These are phyloP conservation scores for Globisporangium sylvaticum DNA, from an alignment of 352 stramenopile genomes.

Conservation along the genomic window DNA sequence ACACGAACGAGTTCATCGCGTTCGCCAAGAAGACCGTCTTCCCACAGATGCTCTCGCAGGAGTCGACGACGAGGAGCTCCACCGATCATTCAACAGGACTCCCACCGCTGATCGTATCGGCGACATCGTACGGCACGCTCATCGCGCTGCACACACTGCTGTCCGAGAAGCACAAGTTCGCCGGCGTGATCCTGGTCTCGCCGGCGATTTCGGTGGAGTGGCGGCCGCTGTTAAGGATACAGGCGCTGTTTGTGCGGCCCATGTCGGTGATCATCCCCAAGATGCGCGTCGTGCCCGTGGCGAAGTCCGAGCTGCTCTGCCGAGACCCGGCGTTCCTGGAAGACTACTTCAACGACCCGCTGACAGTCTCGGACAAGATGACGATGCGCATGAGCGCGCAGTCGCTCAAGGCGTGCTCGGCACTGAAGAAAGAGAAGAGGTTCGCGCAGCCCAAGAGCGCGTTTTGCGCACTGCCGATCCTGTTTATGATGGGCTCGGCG, in stretches of 20 bases:
- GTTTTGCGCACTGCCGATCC: conserved; percentile 22
- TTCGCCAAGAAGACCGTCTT: conserved; percentile 8
- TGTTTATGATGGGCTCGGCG: conserved; percentile 36
- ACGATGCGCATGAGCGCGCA: conserved; percentile 35
- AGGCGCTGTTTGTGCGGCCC: conserved; percentile 8
- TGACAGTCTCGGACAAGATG: conserved; percentile 23
- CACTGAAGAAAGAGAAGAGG: conserved; percentile 22
- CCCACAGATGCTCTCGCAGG: not conserved
- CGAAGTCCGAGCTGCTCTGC: conserved; percentile 24
- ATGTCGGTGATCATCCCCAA: conserved; percentile 19
- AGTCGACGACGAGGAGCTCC: not conserved
- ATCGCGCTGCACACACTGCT: conserved; percentile 8
- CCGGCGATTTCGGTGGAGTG: conserved; percentile 6
- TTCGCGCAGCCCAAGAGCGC: conserved; percentile 23
- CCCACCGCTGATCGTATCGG: conserved; percentile 2
- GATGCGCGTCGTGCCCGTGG: conserved; percentile 22
- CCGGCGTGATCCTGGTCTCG: not conserved
- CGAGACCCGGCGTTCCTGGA: conserved; percentile 25
- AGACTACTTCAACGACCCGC: conserved; percentile 14
- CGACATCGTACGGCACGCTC: conserved; percentile 3
- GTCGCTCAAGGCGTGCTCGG: conserved; percentile 28
- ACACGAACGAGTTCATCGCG: conserved; percentile 18
- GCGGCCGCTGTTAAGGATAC: not conserved
- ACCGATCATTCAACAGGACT: not conserved
- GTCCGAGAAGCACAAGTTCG: conserved; percentile 4